Conservation (phyloP, 179 eudicot genomes). For the Spinacia oleracea region DNA sequence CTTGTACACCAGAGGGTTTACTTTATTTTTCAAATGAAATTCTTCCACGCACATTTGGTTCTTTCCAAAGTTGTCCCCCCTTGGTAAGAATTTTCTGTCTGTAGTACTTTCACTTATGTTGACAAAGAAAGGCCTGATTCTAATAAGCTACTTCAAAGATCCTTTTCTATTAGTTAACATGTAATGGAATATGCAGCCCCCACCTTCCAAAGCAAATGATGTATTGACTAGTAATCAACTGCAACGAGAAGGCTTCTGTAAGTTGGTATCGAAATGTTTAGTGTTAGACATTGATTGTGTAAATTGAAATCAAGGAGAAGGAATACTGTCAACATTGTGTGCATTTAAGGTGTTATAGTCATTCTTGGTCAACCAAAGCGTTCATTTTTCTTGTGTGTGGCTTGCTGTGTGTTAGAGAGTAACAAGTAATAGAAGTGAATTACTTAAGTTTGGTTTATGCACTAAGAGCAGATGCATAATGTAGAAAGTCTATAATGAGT, state of each 20-base stretch:
- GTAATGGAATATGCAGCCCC: background rate
- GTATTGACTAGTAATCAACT: background rate
- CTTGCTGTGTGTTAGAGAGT: background rate
- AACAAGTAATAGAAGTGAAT: background rate
- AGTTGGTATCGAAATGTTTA: background rate
- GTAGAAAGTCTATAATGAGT: background rate
- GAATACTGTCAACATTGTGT: background rate
- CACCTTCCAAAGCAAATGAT: background rate
- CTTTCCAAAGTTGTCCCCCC: background rate
- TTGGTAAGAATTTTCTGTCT: no score
- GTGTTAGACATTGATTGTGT: background rate
- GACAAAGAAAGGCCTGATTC: no score
- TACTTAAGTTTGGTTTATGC: background rate
- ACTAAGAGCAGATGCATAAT: background rate
- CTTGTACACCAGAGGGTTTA: background rate
- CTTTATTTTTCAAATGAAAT: background rate
- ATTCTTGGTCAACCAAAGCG: background rate
- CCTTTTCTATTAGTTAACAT: background rate
- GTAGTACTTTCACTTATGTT: no score
- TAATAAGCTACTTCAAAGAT: no score
- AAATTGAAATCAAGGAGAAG: background rate
- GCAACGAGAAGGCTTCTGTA: background rate
- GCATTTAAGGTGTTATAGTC: background rate
- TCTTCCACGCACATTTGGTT: background rate
- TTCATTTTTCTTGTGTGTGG: background rate